Evolutionary conservation across 2,329 filamentous ascomycete genomes (phyloP).

Genomic region (Plectosphaerella plurivora): DNA sequence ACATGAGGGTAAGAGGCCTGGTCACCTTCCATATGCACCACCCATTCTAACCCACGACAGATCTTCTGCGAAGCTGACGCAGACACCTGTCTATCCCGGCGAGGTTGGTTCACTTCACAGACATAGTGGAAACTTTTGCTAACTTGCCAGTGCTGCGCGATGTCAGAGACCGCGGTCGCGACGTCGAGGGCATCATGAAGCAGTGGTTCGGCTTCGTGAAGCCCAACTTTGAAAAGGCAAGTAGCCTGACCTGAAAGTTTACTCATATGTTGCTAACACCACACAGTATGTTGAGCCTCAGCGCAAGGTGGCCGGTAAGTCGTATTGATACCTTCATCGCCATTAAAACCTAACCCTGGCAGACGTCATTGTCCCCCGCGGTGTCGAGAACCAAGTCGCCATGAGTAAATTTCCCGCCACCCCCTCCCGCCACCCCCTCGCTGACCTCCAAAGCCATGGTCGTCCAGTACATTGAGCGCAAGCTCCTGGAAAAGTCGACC

Average conservation of each 20-base stretch:
- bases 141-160: conserved; percentile 87
- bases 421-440: background rate
- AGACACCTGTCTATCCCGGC: conserved; percentile 84
- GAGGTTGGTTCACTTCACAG: no score
- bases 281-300: conserved; percentile 81
- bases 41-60: conserved; percentile 27
- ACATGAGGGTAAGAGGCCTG: conserved; percentile 70
- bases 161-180: conserved; percentile 81
- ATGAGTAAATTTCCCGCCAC: conserved; percentile 55
- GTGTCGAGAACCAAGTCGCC: conserved; percentile 90
- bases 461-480: conserved; percentile 85
- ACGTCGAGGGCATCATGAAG: conserved; percentile 93
- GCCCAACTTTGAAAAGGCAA: conserved; percentile 82
- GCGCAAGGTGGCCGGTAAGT: conserved; percentile 71
- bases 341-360: background rate
- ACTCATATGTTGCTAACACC: background rate
- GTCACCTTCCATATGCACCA: background rate
- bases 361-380: conserved; percentile 92
- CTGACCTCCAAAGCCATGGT: conserved; percentile 66
- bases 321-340: background rate
- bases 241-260: conserved; percentile 2
- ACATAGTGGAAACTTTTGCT: no score
- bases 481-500: conserved; percentile 78
- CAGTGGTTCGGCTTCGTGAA: conserved; percentile 98
- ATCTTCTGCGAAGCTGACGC: conserved; percentile 97